A percentile compares a stretch with the other conserved stretches of the same genome.
These are phyloP conservation scores for Nakazawaea wyomingensis DNA, from an alignment of 805 yeast species.

Conservation along the genomic window DNA sequence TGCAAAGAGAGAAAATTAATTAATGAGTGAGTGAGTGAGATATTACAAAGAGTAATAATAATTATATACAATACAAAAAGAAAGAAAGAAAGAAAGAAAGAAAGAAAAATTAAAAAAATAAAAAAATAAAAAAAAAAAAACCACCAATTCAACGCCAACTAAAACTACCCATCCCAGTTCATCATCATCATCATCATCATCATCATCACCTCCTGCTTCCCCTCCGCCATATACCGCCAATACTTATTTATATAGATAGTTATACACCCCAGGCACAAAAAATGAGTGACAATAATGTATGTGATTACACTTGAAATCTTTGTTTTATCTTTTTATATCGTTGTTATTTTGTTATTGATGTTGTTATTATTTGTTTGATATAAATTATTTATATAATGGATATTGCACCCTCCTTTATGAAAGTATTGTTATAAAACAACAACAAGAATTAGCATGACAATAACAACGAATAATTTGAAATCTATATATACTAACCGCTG, in stretches of 20 bases:
- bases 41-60: neutral
- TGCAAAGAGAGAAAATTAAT: neutral
- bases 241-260: too few species aligned
- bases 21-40: neutral
- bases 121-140: neutral
- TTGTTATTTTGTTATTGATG: too few species aligned
- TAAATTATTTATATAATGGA: too few species aligned
- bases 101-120: neutral
- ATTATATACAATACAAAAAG: neutral
- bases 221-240: too few species aligned
- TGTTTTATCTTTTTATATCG: neutral
- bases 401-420: neutral
- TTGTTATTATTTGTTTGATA: too few species aligned
- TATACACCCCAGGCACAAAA: too few species aligned
- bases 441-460: too few species aligned
- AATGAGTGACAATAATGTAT: slow-evolving; percentile 6
- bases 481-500: slow-evolving; percentile 2
- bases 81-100: neutral
- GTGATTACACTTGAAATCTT: neutral
- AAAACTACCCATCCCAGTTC: too few species aligned
- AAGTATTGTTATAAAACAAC: neutral
- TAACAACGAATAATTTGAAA: neutral
- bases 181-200: neutral
- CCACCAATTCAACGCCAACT: neutral
- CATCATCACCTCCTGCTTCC: neutral